phyloP scores from a whole-genome alignment of 495 filamentous ascomycete genomes.

The Penicillium diatomitis region DNA sequence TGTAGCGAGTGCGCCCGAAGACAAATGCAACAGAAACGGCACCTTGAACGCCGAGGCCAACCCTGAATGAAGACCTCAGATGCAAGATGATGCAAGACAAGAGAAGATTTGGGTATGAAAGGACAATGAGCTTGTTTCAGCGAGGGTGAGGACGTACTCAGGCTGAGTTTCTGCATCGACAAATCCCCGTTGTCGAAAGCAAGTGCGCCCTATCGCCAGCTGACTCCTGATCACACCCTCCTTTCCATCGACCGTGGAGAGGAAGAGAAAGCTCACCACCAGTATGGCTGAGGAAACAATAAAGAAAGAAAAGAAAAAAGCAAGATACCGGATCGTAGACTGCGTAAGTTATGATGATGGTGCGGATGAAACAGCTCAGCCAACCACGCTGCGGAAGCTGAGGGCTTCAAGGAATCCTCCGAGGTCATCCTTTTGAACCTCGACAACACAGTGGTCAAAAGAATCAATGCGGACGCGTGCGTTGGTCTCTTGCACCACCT shows the following conservation, averaged over 20 bases:
- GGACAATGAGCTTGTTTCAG: constrained; percentile 9
- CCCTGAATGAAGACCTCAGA: constrained; percentile 13
- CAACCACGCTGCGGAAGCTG: constrained; percentile 86
- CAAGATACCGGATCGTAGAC: constrained; percentile 21
- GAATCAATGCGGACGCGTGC: constrained; percentile 86
- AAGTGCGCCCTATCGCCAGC: no score
- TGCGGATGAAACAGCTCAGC: constrained; percentile 34
- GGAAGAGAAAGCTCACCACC: no score
- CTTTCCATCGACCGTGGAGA: no score
- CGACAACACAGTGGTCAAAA: constrained; percentile 95
- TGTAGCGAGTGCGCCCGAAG: constrained; percentile 2
- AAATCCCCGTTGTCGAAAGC: no score
- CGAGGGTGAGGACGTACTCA: constrained; percentile 3
- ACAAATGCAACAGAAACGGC: constrained; percentile 1
- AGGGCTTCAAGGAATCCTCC: constrained; percentile 83
- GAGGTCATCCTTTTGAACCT: constrained; percentile 92
- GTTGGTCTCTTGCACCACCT: constrained; percentile 85
- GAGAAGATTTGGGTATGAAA: constrained; percentile 4
- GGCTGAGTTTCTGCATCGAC: no score
- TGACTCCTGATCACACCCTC: no score
- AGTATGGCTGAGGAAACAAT: constrained; percentile 4
- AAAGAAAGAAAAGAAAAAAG: constrained; percentile 10
- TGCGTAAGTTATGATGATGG: constrained; percentile 17
- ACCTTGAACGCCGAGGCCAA: constrained; percentile 13
- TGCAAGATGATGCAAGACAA: constrained; percentile 16